phyloP scores from a whole-genome alignment of 441 rosid species.

The Mallotus japonicus region DNA sequence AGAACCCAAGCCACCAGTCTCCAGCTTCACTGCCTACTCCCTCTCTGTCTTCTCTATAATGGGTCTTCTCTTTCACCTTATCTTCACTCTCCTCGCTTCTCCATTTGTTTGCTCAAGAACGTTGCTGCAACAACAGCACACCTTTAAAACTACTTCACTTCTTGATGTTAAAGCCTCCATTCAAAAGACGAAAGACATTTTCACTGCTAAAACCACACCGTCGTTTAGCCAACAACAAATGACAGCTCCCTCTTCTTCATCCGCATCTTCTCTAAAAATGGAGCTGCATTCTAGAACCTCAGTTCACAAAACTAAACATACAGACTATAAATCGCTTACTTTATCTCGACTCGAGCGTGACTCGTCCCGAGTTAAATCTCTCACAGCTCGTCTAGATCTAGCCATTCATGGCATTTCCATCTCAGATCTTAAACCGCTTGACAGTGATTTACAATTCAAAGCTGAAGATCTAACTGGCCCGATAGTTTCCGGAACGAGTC shows the following conservation, averaged over 20 bases:
- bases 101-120: constrained; percentile 34
- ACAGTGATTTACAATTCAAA: constrained; percentile 23
- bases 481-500: constrained; percentile 64
- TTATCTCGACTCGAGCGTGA: constrained; percentile 63
- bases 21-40: not conserved
- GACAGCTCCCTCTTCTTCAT: constrained; percentile 15
- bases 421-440: constrained; percentile 45
- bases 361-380: constrained; percentile 59
- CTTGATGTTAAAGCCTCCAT: constrained; percentile 48
- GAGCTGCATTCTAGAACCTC: constrained; percentile 56
- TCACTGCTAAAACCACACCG: constrained; percentile 25
- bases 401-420: constrained; percentile 33
- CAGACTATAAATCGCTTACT: constrained; percentile 63
- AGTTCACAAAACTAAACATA: constrained; percentile 32
- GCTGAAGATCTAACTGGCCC: constrained; percentile 50
- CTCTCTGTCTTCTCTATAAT: not conserved
- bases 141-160: constrained; percentile 19
- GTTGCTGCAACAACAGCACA: constrained; percentile 12
- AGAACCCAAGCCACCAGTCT: not conserved
- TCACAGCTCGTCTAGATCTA: constrained; percentile 49
- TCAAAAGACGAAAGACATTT: constrained; percentile 26
- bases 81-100: constrained; percentile 24
- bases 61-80: constrained; percentile 15
- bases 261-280: constrained; percentile 32
- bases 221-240: constrained; percentile 22